These are phyloP conservation scores for Phytophthora pistaciae DNA, from an alignment of 352 stramenopile species.

Conservation along the genomic window DNA sequence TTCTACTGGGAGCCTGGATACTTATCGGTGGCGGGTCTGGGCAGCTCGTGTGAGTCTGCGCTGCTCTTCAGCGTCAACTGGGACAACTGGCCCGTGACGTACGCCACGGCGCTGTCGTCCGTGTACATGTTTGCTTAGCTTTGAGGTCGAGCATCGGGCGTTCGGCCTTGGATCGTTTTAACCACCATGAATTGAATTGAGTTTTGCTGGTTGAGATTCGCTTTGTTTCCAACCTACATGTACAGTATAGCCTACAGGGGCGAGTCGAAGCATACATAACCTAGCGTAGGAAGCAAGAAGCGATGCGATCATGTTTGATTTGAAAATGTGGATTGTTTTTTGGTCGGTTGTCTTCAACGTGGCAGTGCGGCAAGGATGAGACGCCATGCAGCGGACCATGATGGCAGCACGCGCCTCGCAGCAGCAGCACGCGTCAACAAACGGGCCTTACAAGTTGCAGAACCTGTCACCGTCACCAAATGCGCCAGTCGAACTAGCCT, in stretches of 20 bases:
- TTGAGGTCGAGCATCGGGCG: neutral
- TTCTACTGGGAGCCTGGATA: conserved; percentile 49
- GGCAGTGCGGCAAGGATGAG: no score
- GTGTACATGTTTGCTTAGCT: conserved; percentile 27
- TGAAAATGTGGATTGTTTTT: no score
- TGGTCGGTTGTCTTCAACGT: no score
- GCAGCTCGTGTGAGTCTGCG: conserved; percentile 37
- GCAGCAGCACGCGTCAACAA: neutral
- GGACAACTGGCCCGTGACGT: conserved; percentile 27
- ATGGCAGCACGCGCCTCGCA: neutral
- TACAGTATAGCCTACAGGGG: neutral
- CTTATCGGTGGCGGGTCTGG: conserved; percentile 27
- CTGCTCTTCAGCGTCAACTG: conserved; percentile 45
- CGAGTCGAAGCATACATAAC: neutral
- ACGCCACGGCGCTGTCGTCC: conserved; percentile 35
- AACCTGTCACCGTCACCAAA: neutral
- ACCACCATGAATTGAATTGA: neutral
- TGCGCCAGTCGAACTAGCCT: neutral
- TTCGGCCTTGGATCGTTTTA: neutral
- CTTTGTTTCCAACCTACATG: no score
- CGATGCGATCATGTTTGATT: no score
- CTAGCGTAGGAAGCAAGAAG: no score
- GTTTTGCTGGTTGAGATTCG: neutral
- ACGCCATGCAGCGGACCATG: neutral
- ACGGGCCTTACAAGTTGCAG: no score